phyloP scores from a whole-genome alignment of 169 alveolate species.

The Perkinsus marinus region DNA sequence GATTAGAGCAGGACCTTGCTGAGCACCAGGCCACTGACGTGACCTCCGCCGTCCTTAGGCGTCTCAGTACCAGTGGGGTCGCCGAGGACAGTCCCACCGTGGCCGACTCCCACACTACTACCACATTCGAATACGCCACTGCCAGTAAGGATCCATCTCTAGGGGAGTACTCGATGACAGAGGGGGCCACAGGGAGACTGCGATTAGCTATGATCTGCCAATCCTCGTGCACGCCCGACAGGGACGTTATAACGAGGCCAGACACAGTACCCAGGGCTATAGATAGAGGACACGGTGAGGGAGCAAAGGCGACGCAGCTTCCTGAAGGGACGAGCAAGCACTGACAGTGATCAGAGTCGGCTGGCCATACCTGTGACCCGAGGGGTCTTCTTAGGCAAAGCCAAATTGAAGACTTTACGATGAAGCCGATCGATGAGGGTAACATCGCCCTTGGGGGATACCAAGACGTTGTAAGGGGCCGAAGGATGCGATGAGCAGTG shows the following conservation, averaged over 20 bases:
- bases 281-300: background rate
- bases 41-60: background rate
- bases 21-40: background rate
- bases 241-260: background rate
- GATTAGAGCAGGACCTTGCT: background rate
- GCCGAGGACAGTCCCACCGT: background rate
- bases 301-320: background rate
- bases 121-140: background rate
- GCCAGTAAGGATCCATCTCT: background rate
- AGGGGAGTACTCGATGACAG: background rate
- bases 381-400: background rate
- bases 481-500: background rate
- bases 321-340: background rate
- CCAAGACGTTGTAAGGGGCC: background rate
- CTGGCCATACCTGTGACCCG: background rate
- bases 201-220: background rate
- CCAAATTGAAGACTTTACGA: background rate
- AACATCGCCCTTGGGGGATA: background rate
- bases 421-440: background rate
- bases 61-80: background rate
- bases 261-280: background rate
- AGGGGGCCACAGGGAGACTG: background rate
- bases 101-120: background rate
- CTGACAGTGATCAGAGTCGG: background rate
- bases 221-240: background rate